A percentile compares a stretch with the other conserved stretches of the same genome.
Conservation (phyloP, 768 basidiomycete genomes). For the Calocybe cyanea region DNA sequence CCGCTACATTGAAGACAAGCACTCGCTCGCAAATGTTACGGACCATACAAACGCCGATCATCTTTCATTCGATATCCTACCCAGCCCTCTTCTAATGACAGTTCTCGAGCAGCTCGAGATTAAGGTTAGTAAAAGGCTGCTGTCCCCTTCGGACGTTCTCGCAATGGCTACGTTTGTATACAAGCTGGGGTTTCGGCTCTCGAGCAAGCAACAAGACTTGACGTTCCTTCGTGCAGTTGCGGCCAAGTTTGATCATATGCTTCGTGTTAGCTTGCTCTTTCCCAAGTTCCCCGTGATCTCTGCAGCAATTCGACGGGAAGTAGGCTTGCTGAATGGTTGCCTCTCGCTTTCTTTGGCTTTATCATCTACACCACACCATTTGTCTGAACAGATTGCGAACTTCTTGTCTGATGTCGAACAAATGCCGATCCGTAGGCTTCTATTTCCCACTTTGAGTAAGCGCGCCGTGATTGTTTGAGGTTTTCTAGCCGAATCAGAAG, state of each 20-base stretch:
- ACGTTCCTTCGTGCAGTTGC: constrained; percentile 31
- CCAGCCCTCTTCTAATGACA: constrained; percentile 79
- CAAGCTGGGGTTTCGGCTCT: constrained; percentile 55
- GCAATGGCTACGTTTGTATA: constrained; percentile 62
- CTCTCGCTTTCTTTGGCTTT: constrained; percentile 21
- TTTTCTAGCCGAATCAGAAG: constrained; percentile 32
- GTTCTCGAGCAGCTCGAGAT: constrained; percentile 74
- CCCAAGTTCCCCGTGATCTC: constrained; percentile 29
- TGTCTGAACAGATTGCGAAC: constrained; percentile 27
- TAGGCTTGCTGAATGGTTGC: constrained; percentile 33
- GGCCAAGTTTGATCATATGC: constrained; percentile 32
- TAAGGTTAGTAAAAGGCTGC: constrained; percentile 52
- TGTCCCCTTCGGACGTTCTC: constrained; percentile 58
- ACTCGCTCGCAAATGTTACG: constrained; percentile 25
- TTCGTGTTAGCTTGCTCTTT: constrained; percentile 27
- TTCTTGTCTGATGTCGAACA: constrained; percentile 44
- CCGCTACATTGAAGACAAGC: constrained; percentile 75
- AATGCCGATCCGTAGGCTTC: constrained; percentile 43
- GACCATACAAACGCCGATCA: constrained; percentile 5
- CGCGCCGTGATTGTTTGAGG: neutral
- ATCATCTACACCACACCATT: constrained; percentile 1
- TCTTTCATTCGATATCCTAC: constrained; percentile 26
- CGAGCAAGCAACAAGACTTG: constrained; percentile 48
- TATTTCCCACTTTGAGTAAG: neutral
- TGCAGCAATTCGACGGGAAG: constrained; percentile 42